Evolutionary conservation across 2,329 filamentous ascomycete species (phyloP).

Genomic region (Shiraia sp.): DNA sequence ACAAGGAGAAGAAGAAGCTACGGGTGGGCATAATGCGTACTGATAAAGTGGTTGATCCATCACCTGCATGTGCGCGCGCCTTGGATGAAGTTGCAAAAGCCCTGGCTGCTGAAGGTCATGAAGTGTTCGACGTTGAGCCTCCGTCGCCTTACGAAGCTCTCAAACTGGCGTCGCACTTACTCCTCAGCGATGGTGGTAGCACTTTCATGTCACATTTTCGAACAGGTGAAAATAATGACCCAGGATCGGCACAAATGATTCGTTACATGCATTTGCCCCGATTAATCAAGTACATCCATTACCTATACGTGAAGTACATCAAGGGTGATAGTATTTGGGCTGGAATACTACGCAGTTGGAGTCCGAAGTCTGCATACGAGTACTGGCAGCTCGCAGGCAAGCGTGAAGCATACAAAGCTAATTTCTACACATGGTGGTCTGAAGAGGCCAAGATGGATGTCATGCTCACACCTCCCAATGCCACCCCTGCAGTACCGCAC

Average conservation of each 20-base stretch:
- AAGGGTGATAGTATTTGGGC: conserved; percentile 78
- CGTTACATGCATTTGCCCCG: conserved; percentile 73
- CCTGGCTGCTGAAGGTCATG: conserved; percentile 72
- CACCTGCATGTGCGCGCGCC: conserved; percentile 80
- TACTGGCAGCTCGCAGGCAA: conserved; percentile 80
- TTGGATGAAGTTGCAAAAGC: conserved; percentile 71
- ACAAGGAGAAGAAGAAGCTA: conserved; percentile 64
- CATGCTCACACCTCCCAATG: conserved; percentile 82
- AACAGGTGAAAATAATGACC: conserved; percentile 77
- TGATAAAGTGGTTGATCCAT: conserved; percentile 82
- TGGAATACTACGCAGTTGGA: conserved; percentile 72
- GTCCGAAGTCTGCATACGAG: conserved; percentile 72
- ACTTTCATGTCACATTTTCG: conserved; percentile 79
- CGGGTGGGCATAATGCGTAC: conserved; percentile 77
- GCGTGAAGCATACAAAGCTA: conserved; percentile 75
- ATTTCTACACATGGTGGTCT: conserved; percentile 88
- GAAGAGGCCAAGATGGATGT: conserved; percentile 69
- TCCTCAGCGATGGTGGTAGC: conserved; percentile 81
- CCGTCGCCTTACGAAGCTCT: conserved; percentile 75
- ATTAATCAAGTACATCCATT: conserved; percentile 81
- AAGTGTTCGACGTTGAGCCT: conserved; percentile 67
- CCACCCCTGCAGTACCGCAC: conserved; percentile 86
- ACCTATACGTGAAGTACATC: conserved; percentile 86
- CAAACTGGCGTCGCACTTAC: conserved; percentile 74
- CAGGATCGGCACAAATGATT: conserved; percentile 74